Conservation (phyloP, 805 yeast genomes). For the Clavispora asparagi region DNA sequence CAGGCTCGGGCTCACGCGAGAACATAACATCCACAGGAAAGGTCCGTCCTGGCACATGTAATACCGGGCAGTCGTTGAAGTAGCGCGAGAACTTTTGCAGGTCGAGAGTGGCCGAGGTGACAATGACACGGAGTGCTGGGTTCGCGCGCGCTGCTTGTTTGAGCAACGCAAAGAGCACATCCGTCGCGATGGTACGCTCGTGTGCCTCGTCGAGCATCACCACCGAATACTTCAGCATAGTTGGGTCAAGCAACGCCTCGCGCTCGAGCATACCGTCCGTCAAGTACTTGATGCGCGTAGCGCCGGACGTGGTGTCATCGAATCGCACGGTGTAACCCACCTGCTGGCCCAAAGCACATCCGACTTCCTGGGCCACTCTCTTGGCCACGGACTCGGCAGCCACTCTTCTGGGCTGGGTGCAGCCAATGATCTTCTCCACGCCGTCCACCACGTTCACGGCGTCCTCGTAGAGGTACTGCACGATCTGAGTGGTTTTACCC, state of each 20-base stretch:
- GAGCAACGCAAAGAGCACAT: conserved; percentile 79
- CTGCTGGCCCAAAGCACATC: conserved; percentile 56
- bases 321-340: conserved; percentile 89
- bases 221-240: conserved; percentile 69
- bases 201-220: conserved; percentile 97
- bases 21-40: conserved; percentile 84
- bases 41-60: conserved; percentile 83
- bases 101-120: conserved; percentile 93
- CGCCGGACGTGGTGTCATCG: conserved; percentile 55
- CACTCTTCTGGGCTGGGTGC: conserved; percentile 81
- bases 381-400: conserved; percentile 80
- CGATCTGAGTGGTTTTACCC: conserved; percentile 42
- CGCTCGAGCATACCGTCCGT: conserved; percentile 95
- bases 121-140: conserved; percentile 69
- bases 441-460: conserved; percentile 41
- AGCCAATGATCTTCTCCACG: conserved; percentile 39
- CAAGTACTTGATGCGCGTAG: conserved; percentile 81
- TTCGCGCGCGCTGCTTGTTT: conserved; percentile 66
- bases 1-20: conserved; percentile 78
- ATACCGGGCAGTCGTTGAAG: conserved; percentile 76
- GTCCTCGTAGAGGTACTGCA: conserved; percentile 49
- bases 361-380: conserved; percentile 80
- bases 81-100: conserved; percentile 77
- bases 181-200: conserved; percentile 92
- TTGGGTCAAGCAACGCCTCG: conserved; percentile 81